Base-by-base conservation (phyloP, 257 asterid genomes). In the Lantana camara region DNA sequence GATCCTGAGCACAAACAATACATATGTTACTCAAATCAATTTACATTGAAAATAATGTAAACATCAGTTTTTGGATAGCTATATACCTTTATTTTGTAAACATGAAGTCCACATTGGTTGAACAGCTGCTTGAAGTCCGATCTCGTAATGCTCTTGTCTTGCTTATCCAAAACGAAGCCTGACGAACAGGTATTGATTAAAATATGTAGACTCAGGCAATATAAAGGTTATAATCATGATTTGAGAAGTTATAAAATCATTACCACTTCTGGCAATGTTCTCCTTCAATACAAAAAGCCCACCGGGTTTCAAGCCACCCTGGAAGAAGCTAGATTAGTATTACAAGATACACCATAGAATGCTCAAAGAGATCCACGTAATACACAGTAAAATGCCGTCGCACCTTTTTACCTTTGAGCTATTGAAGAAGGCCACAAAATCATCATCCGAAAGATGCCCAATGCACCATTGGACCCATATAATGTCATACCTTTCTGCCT, bases 391-490 rank as follows among this genome's bases (percentile, higher is more conserved):
- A 29, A 5, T 20, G 30, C 29, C 4, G 58, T 16, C 19, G 56
- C 50, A 72, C 53, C 27, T 30, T 29, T 42, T 71, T 71, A 86
- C 96, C 97, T 84, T 80, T 64, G 99, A 95, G 67, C 96, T 84
- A 32, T 77, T 76, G 81, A 94, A 90, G 77, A 94, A 94, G 54
- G 93, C 73, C 29, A 94, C 73, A 37, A 94, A 77, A 70, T 94
- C 99, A 32, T 94, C 97, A 75, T 94, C 97, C 20, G 96, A 82
- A 67, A 94, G 96, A 80, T 94, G 99, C 34, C 97, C 97, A 59
- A 94, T 94, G 66, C 99, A 94, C 99, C 99, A 94, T 70, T 94
- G 99, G 44, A 94, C 78, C 99, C 99, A 94, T 76, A 94, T 94
- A 64, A 92, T 63, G 61, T 94, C 93, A 17, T 90, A 94, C 73